Base-by-base conservation (phyloP, 2,329 filamentous ascomycete genomes). In the Colletotrichum trifolii region DNA sequence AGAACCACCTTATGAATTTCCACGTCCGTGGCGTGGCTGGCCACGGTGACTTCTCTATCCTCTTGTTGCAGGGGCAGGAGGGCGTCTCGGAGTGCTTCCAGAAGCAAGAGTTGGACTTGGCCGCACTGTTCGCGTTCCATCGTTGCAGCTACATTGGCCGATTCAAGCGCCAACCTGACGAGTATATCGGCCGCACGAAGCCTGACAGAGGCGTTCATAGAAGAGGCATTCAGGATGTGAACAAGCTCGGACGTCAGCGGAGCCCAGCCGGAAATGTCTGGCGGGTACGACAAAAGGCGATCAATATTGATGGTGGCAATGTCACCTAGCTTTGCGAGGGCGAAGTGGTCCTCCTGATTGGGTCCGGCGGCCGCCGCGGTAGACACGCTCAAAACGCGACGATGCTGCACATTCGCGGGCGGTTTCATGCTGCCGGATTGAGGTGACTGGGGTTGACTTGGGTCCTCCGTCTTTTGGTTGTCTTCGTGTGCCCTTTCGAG, bases 1-100 rank as follows among this genome's bases (percentile, higher is more conserved):
- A 97, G 84, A 33, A 92, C 84, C 57, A 91, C 88, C 68, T 90
- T 90, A 74, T 97, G 93, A 13, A 97, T 91, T 60, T 96, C 91
- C 15, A 93, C 80, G 69, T 96, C 91, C 0, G 88, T 88, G 0
- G 87, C 79, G 58, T 88, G 86, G 10, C 82, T 85, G 2, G 86
- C 81, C 0, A 90, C 85, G 2, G 86, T 86, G 2, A 79, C 78
- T 9, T 84, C 79, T 2, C 85, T 81, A 36, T 85, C 81, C 9
- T 81, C 78, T 33, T 79, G 77, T 67, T 90, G 85, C 0, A 95
- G 76, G 4, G 86, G 83, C 1, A 79, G 70, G 38, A 93, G 81
- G 13, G 90, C 88, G 67, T 82, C 84, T 60, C 85, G 87, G 50
- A 93, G 82, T 13, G 91, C 88, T 60, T 86, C 81, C 3, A 97